Base-by-base conservation (phyloP, 2,329 filamentous ascomycete species). In the Neofusicoccum cordaticola region DNA sequence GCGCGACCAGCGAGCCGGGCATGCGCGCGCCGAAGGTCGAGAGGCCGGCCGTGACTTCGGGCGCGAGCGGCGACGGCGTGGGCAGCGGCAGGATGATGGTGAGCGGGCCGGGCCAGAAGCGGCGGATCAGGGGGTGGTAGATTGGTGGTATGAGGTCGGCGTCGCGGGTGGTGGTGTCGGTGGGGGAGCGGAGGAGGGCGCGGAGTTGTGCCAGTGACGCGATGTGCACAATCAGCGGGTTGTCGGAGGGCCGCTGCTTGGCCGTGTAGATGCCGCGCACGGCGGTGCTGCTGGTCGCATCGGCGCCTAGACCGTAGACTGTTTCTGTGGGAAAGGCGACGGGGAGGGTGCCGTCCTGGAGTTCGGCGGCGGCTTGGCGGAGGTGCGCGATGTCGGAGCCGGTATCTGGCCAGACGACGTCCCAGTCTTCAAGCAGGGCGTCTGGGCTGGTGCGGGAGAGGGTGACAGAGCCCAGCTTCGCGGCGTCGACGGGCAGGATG, bases 251-350 rank as follows among this genome's bases (percentile, higher is more conserved):
- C 63, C 95, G 82, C 64, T 92, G 90, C 79, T 99, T 99, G 61
- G 92, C 93, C 22, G 86, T 84, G 77, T 95, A 99, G 69, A 99
- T 99, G n/a, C 93, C 93, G 72, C 85, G 88, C 6, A 98, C 94
- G 1, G 94, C 90, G 27, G 81, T 83, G 71, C 89, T 92, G 71
- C 92, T 86, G 31, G 93, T 98, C 11, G 95, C 95, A 79, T 98
- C 95, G 13, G 95, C 95, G n/a, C 93, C 95, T 7, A 99, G 84
- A 0, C 95, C 95, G 75, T 99, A 99, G 0, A 99, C 95, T 0
- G 95, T 99, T 79, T 99, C 95, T 0, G 95, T 99, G 0, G 95
- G 95, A 74, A 99, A 99, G 1, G 92, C 95, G 53, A 99, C 92
- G 4, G 95, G 95, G 3, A 85, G 84, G 73, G 91, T 84, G 60